Evolutionary conservation across 1,139 yeast species (phyloP).

Genomic region (Diutina pseudorugosa): DNA sequence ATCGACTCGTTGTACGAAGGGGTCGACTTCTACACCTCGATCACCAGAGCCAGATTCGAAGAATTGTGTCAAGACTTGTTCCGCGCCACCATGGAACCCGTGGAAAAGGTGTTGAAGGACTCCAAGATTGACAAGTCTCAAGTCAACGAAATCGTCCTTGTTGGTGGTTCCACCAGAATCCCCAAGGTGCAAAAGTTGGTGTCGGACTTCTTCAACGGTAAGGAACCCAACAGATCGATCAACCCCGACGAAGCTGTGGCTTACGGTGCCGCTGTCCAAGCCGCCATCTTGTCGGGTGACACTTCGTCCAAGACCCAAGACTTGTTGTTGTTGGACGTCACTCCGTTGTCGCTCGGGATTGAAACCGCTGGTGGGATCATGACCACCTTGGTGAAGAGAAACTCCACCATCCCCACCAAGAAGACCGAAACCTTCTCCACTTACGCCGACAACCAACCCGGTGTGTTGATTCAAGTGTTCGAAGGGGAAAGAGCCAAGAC

Average conservation of each 20-base stretch:
- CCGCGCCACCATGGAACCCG: constrained; percentile 86
- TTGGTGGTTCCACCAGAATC: constrained; percentile 97
- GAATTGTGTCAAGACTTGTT: constrained; percentile 80
- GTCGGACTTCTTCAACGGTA: constrained; percentile 80
- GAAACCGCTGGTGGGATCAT: constrained; percentile 97
- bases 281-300: constrained; percentile 84
- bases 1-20: constrained; percentile 75
- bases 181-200: constrained; percentile 91
- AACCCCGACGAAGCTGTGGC: constrained; percentile 75
- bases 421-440: constrained; percentile 96
- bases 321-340: constrained; percentile 53
- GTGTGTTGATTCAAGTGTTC: constrained; percentile 5
- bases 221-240: constrained; percentile 90
- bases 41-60: constrained; percentile 92
- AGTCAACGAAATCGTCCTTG: constrained; percentile 71
- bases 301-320: constrained; percentile 10
- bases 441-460: constrained; percentile 29
- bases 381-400: constrained; percentile 95
- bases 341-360: constrained; percentile 92
- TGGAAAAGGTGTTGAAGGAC: constrained; percentile 84
- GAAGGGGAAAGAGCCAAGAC: constrained; percentile 5
- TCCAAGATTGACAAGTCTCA: constrained; percentile 74
- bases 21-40: constrained; percentile 67
- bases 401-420: constrained; percentile 93
- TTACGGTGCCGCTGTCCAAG: constrained; percentile 59